Percentiles rank a stretch among this genome's conserved stretches.
phyloP scores from a whole-genome alignment of 495 filamentous ascomycete species.

The Emericellopsis terricola region DNA sequence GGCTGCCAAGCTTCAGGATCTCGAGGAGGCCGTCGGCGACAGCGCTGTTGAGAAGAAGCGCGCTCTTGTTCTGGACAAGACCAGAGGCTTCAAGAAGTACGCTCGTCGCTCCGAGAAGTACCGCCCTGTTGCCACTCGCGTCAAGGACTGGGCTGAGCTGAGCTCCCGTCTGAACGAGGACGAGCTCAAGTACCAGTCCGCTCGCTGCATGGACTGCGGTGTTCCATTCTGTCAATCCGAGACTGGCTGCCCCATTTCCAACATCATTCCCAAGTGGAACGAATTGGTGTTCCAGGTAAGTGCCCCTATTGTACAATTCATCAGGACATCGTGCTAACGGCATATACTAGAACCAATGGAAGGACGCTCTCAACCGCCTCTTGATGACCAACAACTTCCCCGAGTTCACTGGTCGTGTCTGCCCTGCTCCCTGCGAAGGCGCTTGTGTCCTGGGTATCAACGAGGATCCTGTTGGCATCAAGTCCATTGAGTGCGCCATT shows the following conservation, averaged over 20 bases:
- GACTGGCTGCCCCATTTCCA: constrained; percentile 92
- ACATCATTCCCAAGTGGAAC: constrained; percentile 99
- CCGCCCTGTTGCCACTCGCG: constrained; percentile 67
- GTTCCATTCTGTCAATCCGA: constrained; percentile 99
- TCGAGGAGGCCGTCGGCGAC: constrained; percentile 86
- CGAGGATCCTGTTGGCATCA: constrained; percentile 95
- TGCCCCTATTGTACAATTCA: no score
- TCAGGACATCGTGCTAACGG: no score
- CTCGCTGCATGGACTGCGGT: constrained; percentile 99
- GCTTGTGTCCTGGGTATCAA: constrained; percentile 97
- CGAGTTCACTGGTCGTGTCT: constrained; percentile 96
- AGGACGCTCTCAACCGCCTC: constrained; percentile 83
- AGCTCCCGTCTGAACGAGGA: constrained; percentile 82
- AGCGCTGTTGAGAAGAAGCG: constrained; percentile 75
- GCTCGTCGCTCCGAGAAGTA: constrained; percentile 90
- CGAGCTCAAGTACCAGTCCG: constrained; percentile 96
- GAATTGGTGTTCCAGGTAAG: constrained; percentile 88
- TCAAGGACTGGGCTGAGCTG: constrained; percentile 89
- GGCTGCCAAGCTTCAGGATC: constrained; percentile 72
- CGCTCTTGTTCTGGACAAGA: constrained; percentile 92
- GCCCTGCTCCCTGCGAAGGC: constrained; percentile 93
- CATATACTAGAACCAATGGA: constrained; percentile 82
- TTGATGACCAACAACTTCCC: constrained; percentile 99
- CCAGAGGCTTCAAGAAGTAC: constrained; percentile 98
- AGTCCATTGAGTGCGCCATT: constrained; percentile 97